phyloP scores from a whole-genome alignment of 148 eudicot genomes.

The Selenicereus undatus region DNA sequence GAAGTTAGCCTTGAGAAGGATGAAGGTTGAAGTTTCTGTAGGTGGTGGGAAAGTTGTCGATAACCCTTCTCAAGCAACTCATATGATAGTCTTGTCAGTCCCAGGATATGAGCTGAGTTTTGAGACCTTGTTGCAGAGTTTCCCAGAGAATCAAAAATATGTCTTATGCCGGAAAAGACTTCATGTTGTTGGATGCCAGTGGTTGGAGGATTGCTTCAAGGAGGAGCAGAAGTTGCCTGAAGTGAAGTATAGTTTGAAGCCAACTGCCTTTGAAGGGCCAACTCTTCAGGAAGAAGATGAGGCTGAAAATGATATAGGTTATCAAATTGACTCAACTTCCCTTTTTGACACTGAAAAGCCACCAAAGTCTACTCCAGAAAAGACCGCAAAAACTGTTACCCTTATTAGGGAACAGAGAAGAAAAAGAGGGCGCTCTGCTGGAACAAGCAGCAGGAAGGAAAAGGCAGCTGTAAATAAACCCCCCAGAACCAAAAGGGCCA shows the following conservation, averaged over 20 bases:
- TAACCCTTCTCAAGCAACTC: slow-evolving; percentile 61
- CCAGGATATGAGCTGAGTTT: slow-evolving; percentile 40
- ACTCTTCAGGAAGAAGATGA: slow-evolving; percentile 36
- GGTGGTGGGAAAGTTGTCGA: slow-evolving; percentile 72
- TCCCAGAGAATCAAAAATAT: slow-evolving; percentile 51
- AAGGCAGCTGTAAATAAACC: slow-evolving; percentile 43
- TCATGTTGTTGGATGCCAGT: slow-evolving; percentile 59
- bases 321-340: slow-evolving; percentile 25
- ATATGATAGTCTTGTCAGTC: slow-evolving; percentile 56
- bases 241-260: slow-evolving; percentile 58
- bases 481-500: slow-evolving; percentile 45
- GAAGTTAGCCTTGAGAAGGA: slow-evolving; percentile 48
- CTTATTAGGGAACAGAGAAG: slow-evolving; percentile 35
- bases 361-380: slow-evolving; percentile 14
- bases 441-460: slow-evolving; percentile 29
- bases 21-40: slow-evolving; percentile 64
- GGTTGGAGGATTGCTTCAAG: slow-evolving; percentile 78
- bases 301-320: slow-evolving; percentile 9
- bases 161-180: slow-evolving; percentile 42
- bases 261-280: slow-evolving; percentile 43
- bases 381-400: slow-evolving; percentile 15
- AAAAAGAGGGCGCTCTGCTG: slow-evolving; percentile 63
- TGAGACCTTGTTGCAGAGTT: slow-evolving; percentile 51
- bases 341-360: slow-evolving; percentile 29
- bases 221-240: slow-evolving; percentile 53